A percentile compares a stretch with the other conserved stretches of the same genome.
phyloP scores from a whole-genome alignment of 2,329 filamentous ascomycete species.

The Dactylellina leptospora region DNA sequence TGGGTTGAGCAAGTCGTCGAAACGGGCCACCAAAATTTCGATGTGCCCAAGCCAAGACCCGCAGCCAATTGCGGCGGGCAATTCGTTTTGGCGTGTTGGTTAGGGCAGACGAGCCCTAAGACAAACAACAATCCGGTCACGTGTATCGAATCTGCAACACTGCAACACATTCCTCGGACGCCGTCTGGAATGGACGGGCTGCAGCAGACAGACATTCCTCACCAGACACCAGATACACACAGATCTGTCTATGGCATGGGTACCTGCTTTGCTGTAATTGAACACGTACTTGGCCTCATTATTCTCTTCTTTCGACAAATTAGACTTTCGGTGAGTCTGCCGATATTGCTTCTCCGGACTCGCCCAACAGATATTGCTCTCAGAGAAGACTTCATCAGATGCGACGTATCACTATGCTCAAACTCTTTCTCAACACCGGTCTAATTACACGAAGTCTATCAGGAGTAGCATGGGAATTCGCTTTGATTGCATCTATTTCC shows the following conservation, averaged over 20 bases:
- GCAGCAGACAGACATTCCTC: too few species aligned
- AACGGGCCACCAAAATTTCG: conserved; percentile 51
- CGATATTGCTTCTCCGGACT: too few species aligned
- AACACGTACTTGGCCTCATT: too few species aligned
- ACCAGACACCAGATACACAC: conserved; percentile 1
- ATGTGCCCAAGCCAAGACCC: conserved; percentile 46
- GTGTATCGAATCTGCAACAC: conserved; percentile 32
- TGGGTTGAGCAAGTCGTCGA: conserved; percentile 40
- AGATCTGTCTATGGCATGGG: conserved; percentile 7
- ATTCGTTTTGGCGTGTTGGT: conserved; percentile 10
- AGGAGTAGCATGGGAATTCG: too few species aligned
- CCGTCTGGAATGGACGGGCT: background rate
- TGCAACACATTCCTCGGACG: conserved; percentile 40
- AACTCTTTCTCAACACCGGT: too few species aligned
- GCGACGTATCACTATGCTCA: too few species aligned
- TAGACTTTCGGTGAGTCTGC: too few species aligned
- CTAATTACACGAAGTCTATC: too few species aligned
- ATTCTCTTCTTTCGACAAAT: too few species aligned
- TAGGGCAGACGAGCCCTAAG: conserved; percentile 48
- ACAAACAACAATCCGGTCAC: conserved; percentile 24
- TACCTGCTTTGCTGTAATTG: conserved; percentile 34
- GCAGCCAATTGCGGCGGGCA: conserved; percentile 7
- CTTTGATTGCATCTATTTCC: too few species aligned
- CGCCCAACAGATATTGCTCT: too few species aligned
- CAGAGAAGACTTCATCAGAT: too few species aligned